Evolutionary conservation across 139 green algal species (phyloP), one percentile per base, ranked within the genome.

Genomic region (Coccomyxa sp.): DNA sequence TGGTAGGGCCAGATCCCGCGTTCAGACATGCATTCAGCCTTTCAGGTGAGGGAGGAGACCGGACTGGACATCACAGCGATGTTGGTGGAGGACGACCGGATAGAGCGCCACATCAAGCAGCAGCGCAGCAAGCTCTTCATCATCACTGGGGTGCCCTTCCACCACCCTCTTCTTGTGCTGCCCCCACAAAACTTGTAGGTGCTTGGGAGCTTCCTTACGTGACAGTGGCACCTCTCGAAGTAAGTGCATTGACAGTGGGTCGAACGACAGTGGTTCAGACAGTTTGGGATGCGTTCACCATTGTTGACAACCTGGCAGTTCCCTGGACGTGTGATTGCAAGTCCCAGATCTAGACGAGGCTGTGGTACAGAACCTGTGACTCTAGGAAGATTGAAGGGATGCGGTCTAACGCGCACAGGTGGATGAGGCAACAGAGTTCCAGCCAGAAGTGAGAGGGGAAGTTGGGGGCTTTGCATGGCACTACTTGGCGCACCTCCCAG

Each of bases 401-500:
- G 70, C 7, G 33, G n/a, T 33, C 68, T n/a, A 39, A 6, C 31
- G 14, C 37, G 0, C 78, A 7, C 85, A 86, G 77, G 82, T 95
- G 74, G 83, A 91, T 35, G 82, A 89, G 71, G 84, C 69, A 9
- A 90, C 91, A 3, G 79, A 86, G 37, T 95, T 95, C 82, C 88
- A 89, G 50, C 91, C 90, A 2, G 78, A 82, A 31, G 84, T 84
- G 7, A 54, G 77, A 0, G 82, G 76, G 85, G 93, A 97, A 82
- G 95, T 97, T 75, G 91, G 93, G 27, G 93, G 84, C 0, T 92
- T 92, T 82, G 91, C 85, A 0, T 97, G 93, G 93, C 86, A 96
- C 78, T 79, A 82, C 8, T 50, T 97, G 3, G 78, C 83, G 12
- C 83, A 90, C 31, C 84, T 93, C 74, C 89, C 89, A 1, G 73